Evolutionary conservation across 768 basidiomycete genomes (phyloP), one percentile per base, ranked within the genome.

Genomic region (Peribolospora kevripleyi): DNA sequence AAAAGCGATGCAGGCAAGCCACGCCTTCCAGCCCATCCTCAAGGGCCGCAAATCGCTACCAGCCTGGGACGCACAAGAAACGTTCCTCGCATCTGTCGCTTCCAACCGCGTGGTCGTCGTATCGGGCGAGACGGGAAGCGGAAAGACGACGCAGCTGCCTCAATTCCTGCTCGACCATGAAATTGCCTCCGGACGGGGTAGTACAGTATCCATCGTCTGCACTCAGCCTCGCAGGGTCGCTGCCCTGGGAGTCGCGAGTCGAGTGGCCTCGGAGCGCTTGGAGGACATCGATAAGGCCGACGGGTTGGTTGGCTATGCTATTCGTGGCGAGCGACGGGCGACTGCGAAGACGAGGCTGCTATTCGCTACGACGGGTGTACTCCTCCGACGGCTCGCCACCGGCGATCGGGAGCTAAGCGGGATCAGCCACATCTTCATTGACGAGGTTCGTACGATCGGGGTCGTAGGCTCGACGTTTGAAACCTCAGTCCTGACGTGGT

Each of bases 351-450:
- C 84, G 5, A 81, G 82, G 58, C 68, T 90, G 3, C 68, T 90
- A 14, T 93, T 91, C 63, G 87, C 86, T 63, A 95, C 90, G 2
- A 93, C 87, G 7, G 90, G 90, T 69, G 83, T 93, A n/a, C 74
- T 87, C 2, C 73, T 93, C 50, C 71, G 85, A 55, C 74, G 84
- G 13, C 68, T 93, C 9, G 75, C 78, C n/a, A 71, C 73, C 40
- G 81, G 81, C 0, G 83, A 90, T 59, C 73, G 71, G 1, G 65
- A 70, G 43, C 68, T 93, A 11, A 65, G 74, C 42, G 73, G 76
- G 46, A 73, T 88, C 47, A 80, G 81, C 3, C 90, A 93, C 68
- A 72, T 95, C 43, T 71, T 93, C 43, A 82, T 93, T 13, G 90
- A 93, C 3, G n/a, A 0, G 39, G 48, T 37, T 37, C 25, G 39